Evolutionary conservation across 805 yeast species (phyloP), one percentile per base, ranked within the genome.

Genomic region (Teunomyces panamensis): DNA sequence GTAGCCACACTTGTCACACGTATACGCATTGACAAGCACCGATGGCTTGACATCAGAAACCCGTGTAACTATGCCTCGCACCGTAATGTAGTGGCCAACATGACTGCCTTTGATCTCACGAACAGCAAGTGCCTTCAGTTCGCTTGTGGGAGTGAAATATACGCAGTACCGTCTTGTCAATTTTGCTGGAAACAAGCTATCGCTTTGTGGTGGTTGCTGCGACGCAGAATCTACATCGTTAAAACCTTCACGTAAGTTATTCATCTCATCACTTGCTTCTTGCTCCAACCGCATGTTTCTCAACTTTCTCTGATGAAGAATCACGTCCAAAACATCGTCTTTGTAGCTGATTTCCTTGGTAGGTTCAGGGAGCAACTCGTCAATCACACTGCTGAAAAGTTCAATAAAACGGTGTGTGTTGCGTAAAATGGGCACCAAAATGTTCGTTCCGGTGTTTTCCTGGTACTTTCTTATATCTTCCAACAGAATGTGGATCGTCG

Each of bases 1-100:
- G 68, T 80, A 86, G 42, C 99, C 99, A 75, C 99, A 94, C 58
- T 87, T 87, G 64, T 94, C 99, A 71, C 99, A 94, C 5, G 98
- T 89, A 64, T 92, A 95, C 0, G 99, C 98, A 58, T 86, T 89
- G 46, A 94, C 97, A 50, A 80, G 74, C 6, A 94, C 88, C 5
- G 89, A 76, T 3, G 99, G 99, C 66, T 91, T 92, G 39, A 94
- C 99, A 65, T 94, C 99, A 2, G 96, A 85, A 4, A 91, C 96
- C 55, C 99, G 78, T 7, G 98, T 94, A 44, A 92, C 89, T 55
- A 94, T 91, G 48, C 99, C 99, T 53, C 96, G 76, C 3, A 91
- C 87, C 0, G 97, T 91, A 58, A 94, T 87, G 52, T 88, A 79
- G 57, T 86, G 83, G 43, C 99, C 99, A 44, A 94, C 76, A 54